Conservation (phyloP, 73 alveolate genomes). For the Loxodes magnus region DNA sequence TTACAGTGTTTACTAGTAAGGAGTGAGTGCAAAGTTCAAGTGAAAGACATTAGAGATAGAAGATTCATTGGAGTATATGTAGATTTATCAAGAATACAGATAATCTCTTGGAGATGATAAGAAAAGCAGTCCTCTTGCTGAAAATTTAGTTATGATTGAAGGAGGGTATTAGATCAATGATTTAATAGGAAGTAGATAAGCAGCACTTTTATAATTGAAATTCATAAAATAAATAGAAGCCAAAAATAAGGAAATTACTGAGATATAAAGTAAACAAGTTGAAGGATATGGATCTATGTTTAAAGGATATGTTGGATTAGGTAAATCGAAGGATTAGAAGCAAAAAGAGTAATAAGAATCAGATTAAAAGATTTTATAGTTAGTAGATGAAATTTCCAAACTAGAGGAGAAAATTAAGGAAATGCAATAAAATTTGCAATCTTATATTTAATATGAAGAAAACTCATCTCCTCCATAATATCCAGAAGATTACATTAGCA, state of each 20-base stretch:
- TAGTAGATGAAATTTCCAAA: no score
- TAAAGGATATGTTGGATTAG: no score
- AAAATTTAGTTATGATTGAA: background rate
- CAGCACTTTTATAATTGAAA: background rate
- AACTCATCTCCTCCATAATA: no score
- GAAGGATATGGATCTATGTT: no score
- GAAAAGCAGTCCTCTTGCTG: background rate
- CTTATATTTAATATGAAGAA: no score
- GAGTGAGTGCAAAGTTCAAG: constrained; percentile 6
- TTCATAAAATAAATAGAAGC: background rate
- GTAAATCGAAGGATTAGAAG: no score
- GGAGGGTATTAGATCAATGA: background rate
- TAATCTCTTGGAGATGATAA: background rate
- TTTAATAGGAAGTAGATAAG: background rate
- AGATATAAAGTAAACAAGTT: background rate
- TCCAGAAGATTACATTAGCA: no score
- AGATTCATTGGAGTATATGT: constrained; percentile 21
- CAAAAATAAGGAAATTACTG: background rate
- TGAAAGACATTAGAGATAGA: constrained; percentile 10
- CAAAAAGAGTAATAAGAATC: no score
- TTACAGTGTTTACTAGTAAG: constrained; percentile 22
- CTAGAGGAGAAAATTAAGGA: no score
- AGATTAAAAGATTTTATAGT: no score
- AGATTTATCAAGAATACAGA: background rate
- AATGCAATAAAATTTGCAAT: no score